These are phyloP conservation scores for Nicotiana undulata DNA, from an alignment of 257 asterid species.

Conservation along the genomic window DNA sequence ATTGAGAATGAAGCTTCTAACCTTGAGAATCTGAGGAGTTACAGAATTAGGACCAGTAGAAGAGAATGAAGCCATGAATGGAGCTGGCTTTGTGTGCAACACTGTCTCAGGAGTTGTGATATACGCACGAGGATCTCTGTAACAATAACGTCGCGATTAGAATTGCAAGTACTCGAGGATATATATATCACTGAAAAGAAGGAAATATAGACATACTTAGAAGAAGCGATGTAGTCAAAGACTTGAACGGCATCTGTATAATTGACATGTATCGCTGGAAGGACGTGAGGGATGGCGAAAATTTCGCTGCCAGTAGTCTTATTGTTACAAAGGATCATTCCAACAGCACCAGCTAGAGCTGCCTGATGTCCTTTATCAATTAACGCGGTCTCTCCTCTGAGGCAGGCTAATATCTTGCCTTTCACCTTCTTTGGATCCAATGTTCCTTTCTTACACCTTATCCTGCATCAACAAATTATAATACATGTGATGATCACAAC, in stretches of 20 bases:
- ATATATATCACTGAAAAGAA: background rate
- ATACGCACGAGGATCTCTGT: constrained; percentile 40
- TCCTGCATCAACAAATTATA: constrained; percentile 20
- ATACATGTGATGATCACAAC: background rate
- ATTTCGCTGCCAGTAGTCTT: constrained; percentile 13
- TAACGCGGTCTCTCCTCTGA: constrained; percentile 29
- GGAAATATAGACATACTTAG: constrained; percentile 14
- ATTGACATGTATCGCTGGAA: constrained; percentile 47
- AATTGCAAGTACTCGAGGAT: background rate
- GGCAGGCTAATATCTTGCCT: constrained; percentile 57
- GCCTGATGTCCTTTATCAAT: constrained; percentile 35
- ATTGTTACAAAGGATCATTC: constrained; percentile 50
- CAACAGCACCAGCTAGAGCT: constrained; percentile 49
- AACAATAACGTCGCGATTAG: background rate
- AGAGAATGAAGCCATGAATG: constrained; percentile 57
- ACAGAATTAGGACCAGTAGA: constrained; percentile 58
- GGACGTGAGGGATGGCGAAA: constrained; percentile 28
- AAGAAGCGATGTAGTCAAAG: constrained; percentile 30
- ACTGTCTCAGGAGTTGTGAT: constrained; percentile 27
- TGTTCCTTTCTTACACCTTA: constrained; percentile 24
- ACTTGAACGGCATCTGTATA: constrained; percentile 38
- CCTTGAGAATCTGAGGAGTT: constrained; percentile 66
- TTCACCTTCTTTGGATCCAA: constrained; percentile 38
- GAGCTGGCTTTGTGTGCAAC: constrained; percentile 37
- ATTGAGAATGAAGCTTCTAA: background rate